Evolutionary conservation across 1,139 yeast genomes (phyloP).

Genomic region (Blastobotrys malaysiensis): DNA sequence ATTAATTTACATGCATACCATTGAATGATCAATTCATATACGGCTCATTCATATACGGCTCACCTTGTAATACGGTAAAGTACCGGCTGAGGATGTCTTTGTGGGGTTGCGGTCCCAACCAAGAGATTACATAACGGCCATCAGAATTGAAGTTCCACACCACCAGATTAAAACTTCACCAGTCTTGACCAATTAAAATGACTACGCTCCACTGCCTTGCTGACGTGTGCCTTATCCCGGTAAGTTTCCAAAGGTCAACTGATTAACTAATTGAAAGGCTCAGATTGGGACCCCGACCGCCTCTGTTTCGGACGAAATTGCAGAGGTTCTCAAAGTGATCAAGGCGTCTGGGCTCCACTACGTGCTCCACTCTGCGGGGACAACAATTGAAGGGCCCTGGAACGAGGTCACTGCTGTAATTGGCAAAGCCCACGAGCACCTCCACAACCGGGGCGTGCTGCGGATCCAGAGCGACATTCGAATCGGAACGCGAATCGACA

Average conservation of each 20-base stretch:
- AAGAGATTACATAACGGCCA: too few relatives aligned
- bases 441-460: slow-evolving; percentile 64
- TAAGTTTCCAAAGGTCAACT: slow-evolving; percentile 30
- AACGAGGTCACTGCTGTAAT: slow-evolving; percentile 72
- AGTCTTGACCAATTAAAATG: too few relatives aligned
- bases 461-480: slow-evolving; percentile 82
- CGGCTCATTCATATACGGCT: too few relatives aligned
- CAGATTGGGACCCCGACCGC: slow-evolving; percentile 72
- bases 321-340: slow-evolving; percentile 59
- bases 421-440: slow-evolving; percentile 69
- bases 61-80: too few relatives aligned
- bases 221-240: slow-evolving; percentile 77
- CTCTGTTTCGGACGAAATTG: slow-evolving; percentile 75
- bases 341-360: slow-evolving; percentile 57
- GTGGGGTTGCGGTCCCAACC: too few relatives aligned
- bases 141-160: too few relatives aligned
- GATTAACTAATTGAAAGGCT: slow-evolving; percentile 7
- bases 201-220: slow-evolving; percentile 66
- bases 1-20: too few relatives aligned
- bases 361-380: slow-evolving; percentile 82
- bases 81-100: too few relatives aligned
- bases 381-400: slow-evolving; percentile 93
- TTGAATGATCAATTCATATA: too few relatives aligned
- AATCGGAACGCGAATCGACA: slow-evolving; percentile 56
- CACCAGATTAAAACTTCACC: too few relatives aligned